Evolutionary conservation across 768 basidiomycete species (phyloP).

Genomic region (Clavaria fumosa): DNA sequence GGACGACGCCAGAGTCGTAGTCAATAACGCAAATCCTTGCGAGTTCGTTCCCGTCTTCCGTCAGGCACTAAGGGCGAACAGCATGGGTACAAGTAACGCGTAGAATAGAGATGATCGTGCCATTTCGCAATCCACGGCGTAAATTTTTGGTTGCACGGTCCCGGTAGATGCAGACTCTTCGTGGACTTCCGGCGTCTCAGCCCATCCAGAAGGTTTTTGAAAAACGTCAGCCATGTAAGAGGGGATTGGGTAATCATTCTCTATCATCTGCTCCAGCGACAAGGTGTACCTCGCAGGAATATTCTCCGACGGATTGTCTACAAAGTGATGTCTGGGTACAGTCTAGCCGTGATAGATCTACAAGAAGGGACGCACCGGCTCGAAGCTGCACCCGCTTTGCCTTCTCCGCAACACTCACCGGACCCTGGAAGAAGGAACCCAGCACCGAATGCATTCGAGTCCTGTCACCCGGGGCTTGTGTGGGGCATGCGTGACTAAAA

Average conservation of each 20-base stretch:
- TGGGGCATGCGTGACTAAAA: slow-evolving; percentile 90
- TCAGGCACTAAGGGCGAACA: slow-evolving; percentile 47
- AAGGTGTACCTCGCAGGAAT: slow-evolving; percentile 61
- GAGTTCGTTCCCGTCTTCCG: slow-evolving; percentile 81
- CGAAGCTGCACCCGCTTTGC: slow-evolving; percentile 28
- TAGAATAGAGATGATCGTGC: slow-evolving; percentile 22
- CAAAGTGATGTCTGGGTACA: slow-evolving; percentile 6
- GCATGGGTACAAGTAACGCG: slow-evolving; percentile 1
- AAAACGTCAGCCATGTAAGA: slow-evolving; percentile 68
- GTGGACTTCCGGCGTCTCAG: slow-evolving; percentile 53
- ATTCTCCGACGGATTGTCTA: slow-evolving; percentile 44
- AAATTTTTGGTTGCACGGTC: slow-evolving; percentile 37
- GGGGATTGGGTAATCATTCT: slow-evolving; percentile 86
- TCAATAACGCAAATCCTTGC: slow-evolving; percentile 79
- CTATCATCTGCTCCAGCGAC: slow-evolving; percentile 74
- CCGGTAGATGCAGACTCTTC: no score
- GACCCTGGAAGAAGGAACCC: slow-evolving; percentile 66
- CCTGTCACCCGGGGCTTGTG: slow-evolving; percentile 81
- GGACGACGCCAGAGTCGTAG: slow-evolving; percentile 46
- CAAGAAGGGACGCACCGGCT: not conserved
- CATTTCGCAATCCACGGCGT: slow-evolving; percentile 97
- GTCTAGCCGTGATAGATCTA: no score
- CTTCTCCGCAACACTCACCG: slow-evolving; percentile 69
- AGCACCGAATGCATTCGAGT: slow-evolving; percentile 77
- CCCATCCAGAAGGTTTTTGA: slow-evolving; percentile 54